Conservation (phyloP, 1,284 basidiomycete species). For the Pascua sp. region DNA sequence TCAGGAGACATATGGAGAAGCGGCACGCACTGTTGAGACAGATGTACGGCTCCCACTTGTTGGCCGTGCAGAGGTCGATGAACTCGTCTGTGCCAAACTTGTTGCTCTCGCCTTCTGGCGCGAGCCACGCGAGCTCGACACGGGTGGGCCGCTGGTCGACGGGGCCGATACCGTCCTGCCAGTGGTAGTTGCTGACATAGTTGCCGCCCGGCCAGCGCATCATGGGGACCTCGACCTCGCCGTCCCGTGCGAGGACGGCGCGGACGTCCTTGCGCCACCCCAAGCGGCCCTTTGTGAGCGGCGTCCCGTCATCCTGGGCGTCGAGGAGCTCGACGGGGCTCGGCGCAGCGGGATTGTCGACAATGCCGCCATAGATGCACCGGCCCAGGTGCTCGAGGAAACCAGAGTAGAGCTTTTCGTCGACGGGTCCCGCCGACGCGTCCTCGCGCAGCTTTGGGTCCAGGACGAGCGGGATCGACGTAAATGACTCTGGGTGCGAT, state of each 20-base stretch:
- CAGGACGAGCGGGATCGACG: constrained; percentile 19
- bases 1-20: neutral
- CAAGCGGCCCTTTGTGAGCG: constrained; percentile 31
- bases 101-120: constrained; percentile 57
- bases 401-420: constrained; percentile 55
- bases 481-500: constrained; percentile 24
- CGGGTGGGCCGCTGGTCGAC: constrained; percentile 57
- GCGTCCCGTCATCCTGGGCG: constrained; percentile 31
- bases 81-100: constrained; percentile 62
- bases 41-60: constrained; percentile 58
- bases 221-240: constrained; percentile 55
- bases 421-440: constrained; percentile 23
- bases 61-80: constrained; percentile 40
- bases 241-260: constrained; percentile 53
- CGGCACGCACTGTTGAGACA: constrained; percentile 53
- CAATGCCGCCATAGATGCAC: constrained; percentile 62
- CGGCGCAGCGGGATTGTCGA: constrained; percentile 53
- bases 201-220: constrained; percentile 61
- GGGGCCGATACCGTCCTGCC: constrained; percentile 65
- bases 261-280: constrained; percentile 62
- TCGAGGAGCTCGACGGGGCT: constrained; percentile 39
- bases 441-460: constrained; percentile 22
- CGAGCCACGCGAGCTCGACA: constrained; percentile 62
- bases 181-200: constrained; percentile 61
- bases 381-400: constrained; percentile 62